phyloP scores from a whole-genome alignment of 495 filamentous ascomycete genomes.

The Penicillium simplicissimum region DNA sequence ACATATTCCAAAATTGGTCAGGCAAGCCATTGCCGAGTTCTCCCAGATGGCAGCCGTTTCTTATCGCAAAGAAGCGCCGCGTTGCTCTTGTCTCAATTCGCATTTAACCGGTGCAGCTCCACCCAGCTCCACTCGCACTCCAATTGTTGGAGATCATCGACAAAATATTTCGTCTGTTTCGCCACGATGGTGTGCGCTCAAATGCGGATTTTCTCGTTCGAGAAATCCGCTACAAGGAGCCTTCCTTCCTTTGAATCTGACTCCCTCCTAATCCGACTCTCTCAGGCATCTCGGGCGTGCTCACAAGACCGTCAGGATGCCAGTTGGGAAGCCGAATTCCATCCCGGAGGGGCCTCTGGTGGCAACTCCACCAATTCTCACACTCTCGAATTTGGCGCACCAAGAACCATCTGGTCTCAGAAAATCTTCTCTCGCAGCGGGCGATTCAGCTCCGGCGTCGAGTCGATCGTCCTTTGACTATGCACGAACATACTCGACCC shows the following conservation, averaged over 20 bases:
- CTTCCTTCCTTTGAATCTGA: background rate
- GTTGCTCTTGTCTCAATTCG: background rate
- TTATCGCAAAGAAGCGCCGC: slow-evolving; percentile 2
- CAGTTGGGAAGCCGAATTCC: slow-evolving; percentile 13
- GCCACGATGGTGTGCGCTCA: slow-evolving; percentile 20
- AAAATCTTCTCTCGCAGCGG: background rate
- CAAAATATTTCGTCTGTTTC: slow-evolving; percentile 20
- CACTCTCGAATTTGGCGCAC: background rate
- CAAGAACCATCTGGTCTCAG: background rate
- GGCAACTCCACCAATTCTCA: slow-evolving; percentile 12
- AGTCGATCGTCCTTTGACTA: slow-evolving; percentile 27
- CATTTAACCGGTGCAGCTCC: slow-evolving; percentile 12
- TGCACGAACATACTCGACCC: slow-evolving; percentile 22
- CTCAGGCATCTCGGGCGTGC: background rate
- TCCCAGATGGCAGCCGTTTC: background rate
- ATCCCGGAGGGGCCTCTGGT: slow-evolving; percentile 14
- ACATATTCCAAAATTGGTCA: background rate
- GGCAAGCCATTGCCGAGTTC: background rate
- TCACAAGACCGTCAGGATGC: slow-evolving; percentile 12
- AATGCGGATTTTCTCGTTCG: background rate
- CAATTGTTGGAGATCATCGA: slow-evolving; percentile 18
- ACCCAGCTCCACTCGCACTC: slow-evolving; percentile 1
- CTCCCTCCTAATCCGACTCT: too few relatives aligned
- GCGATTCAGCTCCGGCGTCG: slow-evolving; percentile 20
- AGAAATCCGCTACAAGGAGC: background rate